phyloP scores from a whole-genome alignment of 129 eudicot species.

The Helianthus tuberosus region DNA sequence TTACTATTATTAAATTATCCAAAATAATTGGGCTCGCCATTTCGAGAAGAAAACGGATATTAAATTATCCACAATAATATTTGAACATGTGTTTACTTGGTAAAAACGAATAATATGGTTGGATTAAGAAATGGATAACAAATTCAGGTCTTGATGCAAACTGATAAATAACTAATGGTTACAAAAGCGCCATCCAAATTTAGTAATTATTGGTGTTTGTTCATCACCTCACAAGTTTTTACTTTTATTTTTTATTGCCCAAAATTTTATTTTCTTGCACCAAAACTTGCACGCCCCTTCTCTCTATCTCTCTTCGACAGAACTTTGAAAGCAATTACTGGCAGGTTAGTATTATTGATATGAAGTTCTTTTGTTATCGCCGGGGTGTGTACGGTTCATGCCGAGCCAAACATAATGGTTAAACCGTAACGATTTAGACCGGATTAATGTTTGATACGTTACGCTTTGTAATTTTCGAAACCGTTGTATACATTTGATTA shows the following conservation, averaged over 20 bases:
- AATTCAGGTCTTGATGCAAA: slow-evolving; percentile 6
- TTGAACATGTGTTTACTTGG: slow-evolving; percentile 3
- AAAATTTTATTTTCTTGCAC: slow-evolving; percentile 4
- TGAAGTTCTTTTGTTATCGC: background rate
- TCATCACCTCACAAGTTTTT: slow-evolving; percentile 19
- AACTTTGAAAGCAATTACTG: background rate
- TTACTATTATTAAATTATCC: too few species aligned
- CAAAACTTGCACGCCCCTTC: background rate
- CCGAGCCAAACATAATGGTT: background rate
- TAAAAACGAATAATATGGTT: background rate
- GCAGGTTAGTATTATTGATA: slow-evolving; percentile 3
- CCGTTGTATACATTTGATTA: background rate
- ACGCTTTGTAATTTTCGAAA: background rate
- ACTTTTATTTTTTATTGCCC: background rate
- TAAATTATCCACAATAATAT: background rate
- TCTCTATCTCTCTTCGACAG: background rate
- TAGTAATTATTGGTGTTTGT: slow-evolving; percentile 19
- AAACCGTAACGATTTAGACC: background rate
- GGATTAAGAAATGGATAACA: slow-evolving; percentile 24
- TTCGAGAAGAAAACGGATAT: background rate
- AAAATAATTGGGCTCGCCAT: too few species aligned
- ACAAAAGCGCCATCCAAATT: slow-evolving; percentile 21
- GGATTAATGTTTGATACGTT: background rate
- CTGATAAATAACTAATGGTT: slow-evolving; percentile 15
- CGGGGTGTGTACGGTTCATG: background rate